A percentile compares a stretch with the other conserved stretches of the same genome.
These are phyloP conservation scores for Chamaenerion angustifolium DNA, from an alignment of 345 rosid genomes.

Conservation along the genomic window DNA sequence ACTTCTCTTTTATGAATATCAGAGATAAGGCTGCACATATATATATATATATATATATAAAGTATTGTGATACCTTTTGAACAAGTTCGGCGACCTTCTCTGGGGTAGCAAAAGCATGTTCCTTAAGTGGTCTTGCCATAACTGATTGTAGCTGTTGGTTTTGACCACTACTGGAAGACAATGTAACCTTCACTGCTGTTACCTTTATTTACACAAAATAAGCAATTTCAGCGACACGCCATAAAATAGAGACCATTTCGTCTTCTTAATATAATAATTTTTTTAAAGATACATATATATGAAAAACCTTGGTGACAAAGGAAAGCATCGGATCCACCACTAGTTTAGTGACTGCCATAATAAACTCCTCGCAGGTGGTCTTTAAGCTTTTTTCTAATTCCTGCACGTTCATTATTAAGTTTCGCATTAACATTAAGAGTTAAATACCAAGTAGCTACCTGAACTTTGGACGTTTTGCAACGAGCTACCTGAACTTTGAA, in stretches of 20 bases:
- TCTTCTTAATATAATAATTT: too few relatives aligned
- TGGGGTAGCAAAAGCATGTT: slow-evolving; percentile 91
- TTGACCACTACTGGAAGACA: slow-evolving; percentile 40
- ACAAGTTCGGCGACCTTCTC: slow-evolving; percentile 92
- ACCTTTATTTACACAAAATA: slow-evolving; percentile 28
- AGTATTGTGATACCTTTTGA: slow-evolving; percentile 45
- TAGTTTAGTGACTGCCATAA: slow-evolving; percentile 86
- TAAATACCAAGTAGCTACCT: too few relatives aligned
- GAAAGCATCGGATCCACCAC: slow-evolving; percentile 99
- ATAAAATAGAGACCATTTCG: background rate
- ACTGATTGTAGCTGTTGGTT: slow-evolving; percentile 49
- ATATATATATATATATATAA: too few relatives aligned
- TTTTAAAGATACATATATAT: too few relatives aligned
- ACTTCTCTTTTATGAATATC: too few relatives aligned
- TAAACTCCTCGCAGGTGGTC: slow-evolving; percentile 96
- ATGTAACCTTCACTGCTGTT: slow-evolving; percentile 72
- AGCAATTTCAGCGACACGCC: slow-evolving; percentile 5
- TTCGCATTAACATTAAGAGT: too few relatives aligned
- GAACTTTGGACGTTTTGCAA: too few relatives aligned
- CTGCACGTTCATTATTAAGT: slow-evolving; percentile 24
- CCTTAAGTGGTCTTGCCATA: slow-evolving; percentile 79
- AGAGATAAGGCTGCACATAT: too few relatives aligned
- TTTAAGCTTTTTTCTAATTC: slow-evolving; percentile 92
- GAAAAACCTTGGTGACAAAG: slow-evolving; percentile 75
- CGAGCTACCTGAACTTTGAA: too few relatives aligned